Conservation (phyloP, 2,329 filamentous ascomycete species). For the Biscogniauxia mediterranea region DNA sequence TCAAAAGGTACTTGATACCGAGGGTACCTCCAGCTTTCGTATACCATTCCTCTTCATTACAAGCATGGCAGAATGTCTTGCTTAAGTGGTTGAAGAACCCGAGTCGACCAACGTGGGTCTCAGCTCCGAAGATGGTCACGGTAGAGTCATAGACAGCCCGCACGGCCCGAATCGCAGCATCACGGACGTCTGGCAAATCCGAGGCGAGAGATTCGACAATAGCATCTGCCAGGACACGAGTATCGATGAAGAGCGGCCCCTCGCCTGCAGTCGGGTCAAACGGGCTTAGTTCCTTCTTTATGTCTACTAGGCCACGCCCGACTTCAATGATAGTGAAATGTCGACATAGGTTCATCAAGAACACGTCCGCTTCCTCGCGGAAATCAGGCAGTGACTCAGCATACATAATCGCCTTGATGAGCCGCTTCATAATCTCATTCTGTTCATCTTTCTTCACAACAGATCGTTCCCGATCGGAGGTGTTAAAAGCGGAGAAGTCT, state of each 20-base stretch:
- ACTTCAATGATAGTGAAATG: slow-evolving; percentile 92
- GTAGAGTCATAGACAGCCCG: slow-evolving; percentile 75
- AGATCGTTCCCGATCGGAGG: slow-evolving; percentile 76
- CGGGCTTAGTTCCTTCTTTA: slow-evolving; percentile 71
- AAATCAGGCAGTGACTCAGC: slow-evolving; percentile 81
- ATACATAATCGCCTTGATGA: slow-evolving; percentile 86
- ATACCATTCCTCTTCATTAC: slow-evolving; percentile 98
- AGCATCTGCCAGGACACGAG: slow-evolving; percentile 81
- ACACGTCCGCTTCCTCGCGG: slow-evolving; percentile 68
- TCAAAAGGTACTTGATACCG: slow-evolving; percentile 85
- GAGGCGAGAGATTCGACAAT: slow-evolving; percentile 88
- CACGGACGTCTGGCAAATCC: slow-evolving; percentile 75
- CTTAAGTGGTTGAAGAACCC: slow-evolving; percentile 83
- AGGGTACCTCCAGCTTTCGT: slow-evolving; percentile 90
- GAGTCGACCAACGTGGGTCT: slow-evolving; percentile 69
- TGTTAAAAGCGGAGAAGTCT: slow-evolving; percentile 68
- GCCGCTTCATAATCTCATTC: slow-evolving; percentile 76
- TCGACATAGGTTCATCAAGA: slow-evolving; percentile 78
- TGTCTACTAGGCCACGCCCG: slow-evolving; percentile 76
- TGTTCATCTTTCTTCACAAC: slow-evolving; percentile 84
- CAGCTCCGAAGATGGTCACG: slow-evolving; percentile 73
- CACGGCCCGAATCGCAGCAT: slow-evolving; percentile 78
- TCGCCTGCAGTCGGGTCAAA: slow-evolving; percentile 88
- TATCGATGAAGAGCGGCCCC: slow-evolving; percentile 82
- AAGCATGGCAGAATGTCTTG: slow-evolving; percentile 86